phyloP scores from a whole-genome alignment of 2,329 filamentous ascomycete species.

The Myriosclerotinia curreyana region DNA sequence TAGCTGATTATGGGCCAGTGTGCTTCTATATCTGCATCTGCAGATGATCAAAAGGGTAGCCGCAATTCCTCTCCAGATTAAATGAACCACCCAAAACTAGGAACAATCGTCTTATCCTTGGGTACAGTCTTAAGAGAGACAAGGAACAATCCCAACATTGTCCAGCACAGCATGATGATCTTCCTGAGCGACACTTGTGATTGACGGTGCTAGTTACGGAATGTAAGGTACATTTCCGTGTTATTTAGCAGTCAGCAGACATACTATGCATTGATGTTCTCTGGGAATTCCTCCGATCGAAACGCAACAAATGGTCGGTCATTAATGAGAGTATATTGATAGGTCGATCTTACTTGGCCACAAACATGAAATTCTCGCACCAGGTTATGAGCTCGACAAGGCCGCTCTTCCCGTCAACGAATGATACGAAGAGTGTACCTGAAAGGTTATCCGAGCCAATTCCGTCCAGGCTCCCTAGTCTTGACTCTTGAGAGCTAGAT shows the following conservation, averaged over 20 bases:
- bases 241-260: slow-evolving; percentile 10
- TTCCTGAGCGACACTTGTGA: background rate
- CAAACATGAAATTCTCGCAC: background rate
- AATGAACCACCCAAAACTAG: background rate
- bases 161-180: background rate
- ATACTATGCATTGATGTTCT: background rate
- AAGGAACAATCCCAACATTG: background rate
- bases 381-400: background rate
- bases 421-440: background rate
- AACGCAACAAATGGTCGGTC: slow-evolving; percentile 1
- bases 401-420: background rate
- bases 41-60: slow-evolving; percentile 7
- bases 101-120: slow-evolving; percentile 5
- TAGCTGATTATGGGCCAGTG: background rate
- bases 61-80: background rate
- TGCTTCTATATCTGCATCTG: slow-evolving; percentile 16
- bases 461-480: background rate
- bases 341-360: slow-evolving; percentile 4
- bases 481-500: background rate
- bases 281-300: background rate
- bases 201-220: slow-evolving; percentile 11
- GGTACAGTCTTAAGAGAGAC: background rate
- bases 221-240: slow-evolving; percentile 16
- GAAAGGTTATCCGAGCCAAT: background rate
- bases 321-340: slow-evolving; percentile 12